Conservation (phyloP, 768 basidiomycete species). For the Rossbeevera mucosa region DNA sequence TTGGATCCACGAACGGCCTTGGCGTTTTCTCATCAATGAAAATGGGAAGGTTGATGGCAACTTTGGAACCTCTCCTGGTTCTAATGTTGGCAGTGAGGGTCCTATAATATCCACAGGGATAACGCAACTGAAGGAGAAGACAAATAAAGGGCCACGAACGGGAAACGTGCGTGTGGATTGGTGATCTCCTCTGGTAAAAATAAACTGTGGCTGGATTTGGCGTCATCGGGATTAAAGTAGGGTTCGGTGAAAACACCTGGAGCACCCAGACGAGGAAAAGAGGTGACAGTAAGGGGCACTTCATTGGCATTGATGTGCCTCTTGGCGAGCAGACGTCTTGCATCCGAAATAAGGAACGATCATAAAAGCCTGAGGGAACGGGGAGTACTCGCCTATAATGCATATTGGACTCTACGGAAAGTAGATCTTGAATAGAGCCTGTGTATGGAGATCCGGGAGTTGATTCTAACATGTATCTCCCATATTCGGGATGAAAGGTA, state of each 20-base stretch:
- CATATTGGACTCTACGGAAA: slow-evolving; percentile 94
- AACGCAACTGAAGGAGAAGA: slow-evolving; percentile 1
- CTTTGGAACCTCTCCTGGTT: slow-evolving; percentile 84
- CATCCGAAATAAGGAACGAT: slow-evolving; percentile 6
- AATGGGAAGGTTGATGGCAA: slow-evolving; percentile 91
- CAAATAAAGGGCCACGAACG: slow-evolving; percentile 56
- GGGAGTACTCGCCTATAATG: slow-evolving; percentile 62
- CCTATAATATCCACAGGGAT: slow-evolving; percentile 43
- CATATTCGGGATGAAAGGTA: slow-evolving; percentile 97
- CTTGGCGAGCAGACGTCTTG: slow-evolving; percentile 78
- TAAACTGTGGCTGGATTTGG: slow-evolving; percentile 85
- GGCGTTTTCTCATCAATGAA: slow-evolving; percentile 87
- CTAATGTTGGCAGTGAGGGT: slow-evolving; percentile 98
- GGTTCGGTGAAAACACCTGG: slow-evolving; percentile 92
- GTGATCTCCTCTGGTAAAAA: slow-evolving; percentile 96
- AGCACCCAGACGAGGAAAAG: slow-evolving; percentile 90
- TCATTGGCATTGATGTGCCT: slow-evolving; percentile 82
- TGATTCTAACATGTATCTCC: slow-evolving; percentile 97
- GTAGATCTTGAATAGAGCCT: slow-evolving; percentile 77
- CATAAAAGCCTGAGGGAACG: not conserved
- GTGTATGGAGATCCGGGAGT: slow-evolving; percentile 96
- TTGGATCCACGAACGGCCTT: slow-evolving; percentile 84
- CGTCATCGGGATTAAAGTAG: slow-evolving; percentile 65
- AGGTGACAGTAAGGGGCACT: slow-evolving; percentile 87
- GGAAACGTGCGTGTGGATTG: slow-evolving; percentile 96